Evolutionary conservation across 768 basidiomycete genomes (phyloP), one percentile per base, ranked within the genome.

Genomic region (Lentinula sp.): DNA sequence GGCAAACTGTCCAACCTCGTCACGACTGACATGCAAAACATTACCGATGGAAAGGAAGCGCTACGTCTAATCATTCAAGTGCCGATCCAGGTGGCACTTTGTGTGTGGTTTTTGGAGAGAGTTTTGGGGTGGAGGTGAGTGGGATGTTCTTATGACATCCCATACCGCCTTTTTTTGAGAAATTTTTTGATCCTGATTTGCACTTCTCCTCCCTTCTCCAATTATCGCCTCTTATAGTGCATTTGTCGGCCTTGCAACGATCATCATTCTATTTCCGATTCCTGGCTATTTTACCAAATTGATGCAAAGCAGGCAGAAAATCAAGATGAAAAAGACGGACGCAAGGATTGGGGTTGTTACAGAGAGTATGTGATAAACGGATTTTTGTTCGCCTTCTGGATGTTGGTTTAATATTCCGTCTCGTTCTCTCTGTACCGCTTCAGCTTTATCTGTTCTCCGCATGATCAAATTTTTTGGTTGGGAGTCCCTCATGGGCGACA

Each of bases 391-490:
- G 7, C 23, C 8, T 10, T 10, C 32, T 50, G 48, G 10, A 66
- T 46, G 69, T 65, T 16, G 48, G 54, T 20, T 32, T 49, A 53
- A 18, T 56, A 48, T 56, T 18, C 53, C 36, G 28, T 45, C 23
- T 16, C 4, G 15, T 6, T 36, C 15, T 39, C 37, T 8, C 10
- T 18, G 36, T 43, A 36, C 9, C 23, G 74, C 71, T 23, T 74
- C 70, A 85, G 85, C 76, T 5, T 74, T 85, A 66, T 79, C 78
- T 56, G 80, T 84, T n/a, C 71, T 87, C 12, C 79, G 86, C 12
- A 87, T 88, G 83, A 75, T 88, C 66, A 90, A 90, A 70, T 72
- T 90, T 49, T 89, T 91, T 65, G 88, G 79, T 7, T 82, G 88
- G 80, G 80, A 86, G 78, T 77, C 79, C 60, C 77, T 81, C 50